Evolutionary conservation across 768 basidiomycete genomes (phyloP), one percentile per base, ranked within the genome.

Genomic region (Fistulinella prunicolor): DNA sequence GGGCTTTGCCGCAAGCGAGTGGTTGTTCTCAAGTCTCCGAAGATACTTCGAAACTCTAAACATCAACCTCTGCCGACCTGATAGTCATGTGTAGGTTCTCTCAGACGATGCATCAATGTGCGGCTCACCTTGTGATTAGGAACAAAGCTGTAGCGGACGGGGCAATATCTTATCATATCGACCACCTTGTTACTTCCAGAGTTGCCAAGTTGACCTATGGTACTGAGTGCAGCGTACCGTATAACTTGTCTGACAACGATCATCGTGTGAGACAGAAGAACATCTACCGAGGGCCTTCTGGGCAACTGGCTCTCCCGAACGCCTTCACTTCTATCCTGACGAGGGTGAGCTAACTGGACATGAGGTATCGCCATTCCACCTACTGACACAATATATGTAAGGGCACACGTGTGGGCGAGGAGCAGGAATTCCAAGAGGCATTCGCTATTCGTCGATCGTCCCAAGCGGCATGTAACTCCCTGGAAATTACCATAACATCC

Each of bases 71-170:
- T 69, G 73, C 42, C 69, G 78, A 8, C 81, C 80, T 0, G 78
- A 81, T 47, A 74, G 70, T 29, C 76, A 79, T 49, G 70, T 80
- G 81, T 80, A 56, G 38, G 78, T 68, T n/a, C 23, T 36, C 13
- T 12, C 6, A 20, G 26, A 19, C n/a, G 6, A 29, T 23, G 30
- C 22, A n/a, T 24, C 1, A 26, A 24, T 5, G 23, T 36, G 14
- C n/a, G 3, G 9, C 57, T 66, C 29, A 68, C 24, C n/a, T 39
- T 16, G 9, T 6, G 32, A 19, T 44, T 43, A 75, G 74, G 23
- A 70, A 68, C 53, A 79, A 72, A 60, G 80, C 78, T 1, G 80
- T 81, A 9, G 76, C 80, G 1, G 76, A 80, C 39, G 80, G 80
- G 2, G 76, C 71, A 6, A 58, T 72, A 22, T 71, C 66, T 3